Base-by-base conservation (phyloP, 2,329 filamentous ascomycete genomes). In the Mollisiaceae sp. region DNA sequence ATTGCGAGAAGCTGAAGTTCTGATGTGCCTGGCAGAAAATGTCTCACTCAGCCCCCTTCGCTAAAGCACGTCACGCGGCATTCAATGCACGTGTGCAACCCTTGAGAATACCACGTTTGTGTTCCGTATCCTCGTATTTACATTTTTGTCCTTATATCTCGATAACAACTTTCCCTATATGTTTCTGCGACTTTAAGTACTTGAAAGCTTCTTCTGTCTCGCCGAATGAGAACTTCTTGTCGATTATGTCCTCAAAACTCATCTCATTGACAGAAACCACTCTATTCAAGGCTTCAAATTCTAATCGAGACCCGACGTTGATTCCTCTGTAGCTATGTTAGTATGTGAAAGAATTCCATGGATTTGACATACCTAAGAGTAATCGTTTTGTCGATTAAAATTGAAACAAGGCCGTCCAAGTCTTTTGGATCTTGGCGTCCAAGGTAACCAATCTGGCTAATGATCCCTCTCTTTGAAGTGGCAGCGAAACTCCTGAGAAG, bases 401-500 rank as follows among this genome's bases (percentile, higher is more conserved):
- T 5, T 22, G 45, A 50, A 20, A 50, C 1, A 24, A 50, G 45
- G 8, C 45, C 45, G 8, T 22, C 8, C 45, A 50, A 50, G 8
- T 50, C 45, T 11, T 50, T 50, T 11, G n/a, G 45, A 50, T 50
- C 45, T 50, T 50, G n/a, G 2, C 22, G 18, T 50, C 45, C 45
- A 50, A 50, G 45, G 22, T 50, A 50, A 11, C 45, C 45, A 50
- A 50, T 50, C n/a, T 50, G n/a, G 45, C 45, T 50, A 24, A 65
- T 43, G 22, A 65, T 50, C 4, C 58, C 63, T 39, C 47, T 35
- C 22, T 32, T 65, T 8, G 36, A 24, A 39, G 43, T 52, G 20
- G 39, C 41, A 58, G 43, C 55, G 11, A 65, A 22, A 27, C 63
- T 65, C 38, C 58, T 41, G 27, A 45, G n/a, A 6, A 67, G 15